Conservation (phyloP, 257 asterid genomes). For the Hygrophila difformis region DNA sequence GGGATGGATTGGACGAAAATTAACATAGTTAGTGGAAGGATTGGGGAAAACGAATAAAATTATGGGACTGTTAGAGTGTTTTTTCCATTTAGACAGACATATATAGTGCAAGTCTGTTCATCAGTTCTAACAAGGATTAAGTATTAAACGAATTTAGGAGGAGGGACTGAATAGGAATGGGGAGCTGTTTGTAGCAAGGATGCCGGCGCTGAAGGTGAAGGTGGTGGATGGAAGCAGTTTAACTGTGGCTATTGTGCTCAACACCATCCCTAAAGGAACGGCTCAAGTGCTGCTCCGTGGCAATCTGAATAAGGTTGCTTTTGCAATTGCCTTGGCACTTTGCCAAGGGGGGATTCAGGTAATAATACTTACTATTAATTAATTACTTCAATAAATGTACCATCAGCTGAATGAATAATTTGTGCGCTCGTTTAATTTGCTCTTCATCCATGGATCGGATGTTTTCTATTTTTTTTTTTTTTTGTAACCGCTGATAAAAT, state of each 20-base stretch:
- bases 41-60: too few relatives aligned
- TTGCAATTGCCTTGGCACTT: conserved; percentile 28
- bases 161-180: conserved; percentile 33
- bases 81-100: too few relatives aligned
- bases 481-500: not conserved
- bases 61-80: too few relatives aligned
- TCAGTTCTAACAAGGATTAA: not conserved
- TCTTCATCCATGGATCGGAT: too few relatives aligned
- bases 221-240: conserved; percentile 49
- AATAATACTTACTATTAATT: not conserved
- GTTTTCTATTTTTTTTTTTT: not conserved
- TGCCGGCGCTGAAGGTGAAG: conserved; percentile 38
- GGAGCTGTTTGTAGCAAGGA: conserved; percentile 27
- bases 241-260: conserved; percentile 40
- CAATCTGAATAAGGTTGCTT: conserved; percentile 33
- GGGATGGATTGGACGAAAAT: too few relatives aligned
- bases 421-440: too few relatives aligned
- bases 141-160: conserved; percentile 16
- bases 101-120: too few relatives aligned
- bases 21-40: too few relatives aligned
- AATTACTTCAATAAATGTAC: too few relatives aligned
- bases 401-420: too few relatives aligned
- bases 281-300: conserved; percentile 39
- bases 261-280: conserved; percentile 44
- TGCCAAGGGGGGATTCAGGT: conserved; percentile 48